A percentile compares a stretch with the other conserved stretches of the same genome.
phyloP scores from a whole-genome alignment of 2,329 filamentous ascomycete species.

The Annulohypoxylon truncatum region DNA sequence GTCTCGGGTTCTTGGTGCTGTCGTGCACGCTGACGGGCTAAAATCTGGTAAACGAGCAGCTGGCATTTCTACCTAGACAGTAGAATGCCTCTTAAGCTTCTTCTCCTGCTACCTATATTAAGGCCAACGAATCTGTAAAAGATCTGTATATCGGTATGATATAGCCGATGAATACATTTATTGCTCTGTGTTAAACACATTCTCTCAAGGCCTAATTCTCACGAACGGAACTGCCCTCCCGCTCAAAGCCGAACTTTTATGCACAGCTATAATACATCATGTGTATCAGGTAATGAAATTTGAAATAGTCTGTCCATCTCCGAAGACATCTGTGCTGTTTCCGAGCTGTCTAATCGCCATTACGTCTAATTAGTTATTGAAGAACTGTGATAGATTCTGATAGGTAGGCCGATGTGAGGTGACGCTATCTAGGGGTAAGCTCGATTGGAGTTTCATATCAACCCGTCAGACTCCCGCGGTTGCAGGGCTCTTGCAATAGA shows the following conservation, averaged over 20 bases:
- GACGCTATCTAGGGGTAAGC: slow-evolving; percentile 34
- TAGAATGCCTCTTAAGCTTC: slow-evolving; percentile 6
- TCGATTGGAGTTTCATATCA: slow-evolving; percentile 36
- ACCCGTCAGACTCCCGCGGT: slow-evolving; percentile 31
- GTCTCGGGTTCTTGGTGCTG: slow-evolving; percentile 23
- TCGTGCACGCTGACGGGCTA: slow-evolving; percentile 9
- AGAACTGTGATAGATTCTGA: slow-evolving; percentile 1
- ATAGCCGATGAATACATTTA: background rate
- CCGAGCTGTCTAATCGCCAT: background rate
- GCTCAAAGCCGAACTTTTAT: slow-evolving; percentile 5
- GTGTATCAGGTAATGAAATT: slow-evolving; percentile 16
- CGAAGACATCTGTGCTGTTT: slow-evolving; percentile 10
- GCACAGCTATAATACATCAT: slow-evolving; percentile 16
- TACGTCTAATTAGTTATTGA: background rate
- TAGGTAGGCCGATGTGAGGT: slow-evolving; percentile 11
- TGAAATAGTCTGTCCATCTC: background rate
- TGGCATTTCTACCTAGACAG: slow-evolving; percentile 4
- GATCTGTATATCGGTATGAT: background rate
- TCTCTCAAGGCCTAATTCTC: background rate
- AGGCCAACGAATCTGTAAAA: background rate
- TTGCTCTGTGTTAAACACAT: background rate
- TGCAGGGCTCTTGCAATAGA: slow-evolving; percentile 24
- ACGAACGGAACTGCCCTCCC: background rate
- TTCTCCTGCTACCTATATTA: slow-evolving; percentile 1
- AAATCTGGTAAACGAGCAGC: slow-evolving; percentile 15